A percentile compares a stretch with the other conserved stretches of the same genome.
phyloP scores from a whole-genome alignment of 768 basidiomycete genomes.

The Boletus sp. region DNA sequence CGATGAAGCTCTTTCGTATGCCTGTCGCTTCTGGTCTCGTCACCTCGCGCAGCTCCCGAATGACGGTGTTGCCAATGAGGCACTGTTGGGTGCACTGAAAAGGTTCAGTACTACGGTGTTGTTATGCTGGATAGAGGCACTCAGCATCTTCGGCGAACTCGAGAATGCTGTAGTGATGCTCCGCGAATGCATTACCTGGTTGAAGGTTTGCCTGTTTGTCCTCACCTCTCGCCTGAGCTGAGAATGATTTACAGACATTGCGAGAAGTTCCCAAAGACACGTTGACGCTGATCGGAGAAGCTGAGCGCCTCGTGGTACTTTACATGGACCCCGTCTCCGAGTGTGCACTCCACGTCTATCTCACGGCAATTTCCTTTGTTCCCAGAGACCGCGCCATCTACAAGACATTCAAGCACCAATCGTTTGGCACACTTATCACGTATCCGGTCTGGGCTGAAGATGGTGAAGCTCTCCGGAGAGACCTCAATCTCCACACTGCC shows the following conservation, averaged over 20 bases:
- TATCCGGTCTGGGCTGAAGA: not conserved
- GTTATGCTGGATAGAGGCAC: too few relatives aligned
- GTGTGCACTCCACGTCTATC: conserved; percentile 18
- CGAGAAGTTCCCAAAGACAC: conserved; percentile 2
- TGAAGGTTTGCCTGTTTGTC: conserved; percentile 7
- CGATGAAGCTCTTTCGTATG: conserved; percentile 17
- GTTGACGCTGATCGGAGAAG: conserved; percentile 12
- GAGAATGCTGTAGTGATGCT: too few relatives aligned
- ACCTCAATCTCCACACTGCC: not conserved
- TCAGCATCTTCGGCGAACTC: too few relatives aligned
- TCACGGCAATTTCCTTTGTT: conserved; percentile 6
- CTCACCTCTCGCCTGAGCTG: not conserved
- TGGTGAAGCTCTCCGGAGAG: not conserved
- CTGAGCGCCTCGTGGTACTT: conserved; percentile 17
- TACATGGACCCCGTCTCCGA: conserved; percentile 18
- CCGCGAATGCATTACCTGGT: conserved; percentile 11
- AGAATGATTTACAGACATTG: not conserved
- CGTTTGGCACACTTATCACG: not conserved
- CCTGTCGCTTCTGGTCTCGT: conserved; percentile 21
- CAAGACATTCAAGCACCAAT: conserved; percentile 8
- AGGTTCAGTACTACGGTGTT: too few relatives aligned
- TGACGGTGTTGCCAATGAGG: conserved; percentile 5
- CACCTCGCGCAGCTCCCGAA: conserved; percentile 12
- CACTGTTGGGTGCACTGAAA: too few relatives aligned
- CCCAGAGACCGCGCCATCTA: not conserved